Percentiles rank a stretch among this genome's conserved stretches.
These are phyloP conservation scores for Trichoderma oligosporum DNA, from an alignment of 2,329 filamentous ascomycete genomes.

Conservation along the genomic window DNA sequence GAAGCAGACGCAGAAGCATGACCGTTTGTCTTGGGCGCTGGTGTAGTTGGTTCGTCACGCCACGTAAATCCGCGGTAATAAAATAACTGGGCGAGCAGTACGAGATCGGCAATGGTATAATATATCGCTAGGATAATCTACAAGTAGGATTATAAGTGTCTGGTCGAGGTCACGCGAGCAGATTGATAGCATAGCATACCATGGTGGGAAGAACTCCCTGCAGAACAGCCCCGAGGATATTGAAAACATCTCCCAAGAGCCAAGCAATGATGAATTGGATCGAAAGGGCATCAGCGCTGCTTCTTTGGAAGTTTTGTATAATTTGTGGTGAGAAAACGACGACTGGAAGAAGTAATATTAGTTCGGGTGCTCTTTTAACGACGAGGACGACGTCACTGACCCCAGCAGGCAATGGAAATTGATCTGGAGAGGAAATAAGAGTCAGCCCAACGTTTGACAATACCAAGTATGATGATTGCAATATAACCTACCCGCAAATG, in stretches of 20 bases:
- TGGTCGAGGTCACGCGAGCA: constrained; percentile 2
- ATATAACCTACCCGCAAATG: constrained; percentile 68
- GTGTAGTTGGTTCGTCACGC: constrained; percentile 49
- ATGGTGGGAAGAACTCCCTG: constrained; percentile 93
- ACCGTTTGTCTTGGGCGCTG: constrained; percentile 39
- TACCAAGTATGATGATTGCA: too few relatives aligned
- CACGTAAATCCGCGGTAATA: constrained; percentile 86
- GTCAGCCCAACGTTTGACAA: too few relatives aligned
- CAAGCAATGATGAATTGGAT: constrained; percentile 91
- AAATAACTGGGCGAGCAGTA: constrained; percentile 85
- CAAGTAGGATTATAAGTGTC: background rate
- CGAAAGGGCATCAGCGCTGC: constrained; percentile 82
- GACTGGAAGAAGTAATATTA: constrained; percentile 43
- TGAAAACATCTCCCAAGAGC: constrained; percentile 93
- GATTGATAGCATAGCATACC: constrained; percentile 43
- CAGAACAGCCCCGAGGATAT: constrained; percentile 86
- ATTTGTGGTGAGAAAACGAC: constrained; percentile 98
- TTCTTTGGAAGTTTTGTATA: constrained; percentile 84
- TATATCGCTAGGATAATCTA: constrained; percentile 87
- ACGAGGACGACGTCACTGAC: constrained; percentile 27
- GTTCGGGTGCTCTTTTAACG: background rate
- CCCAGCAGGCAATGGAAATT: constrained; percentile 94
- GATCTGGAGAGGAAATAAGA: constrained; percentile 52
- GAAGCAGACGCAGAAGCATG: constrained; percentile 24
- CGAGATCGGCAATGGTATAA: constrained; percentile 87